A percentile compares a stretch with the other conserved stretches of the same genome.
phyloP scores from a whole-genome alignment of 2,329 filamentous ascomycete species.

The Cladobotryum mycophilum region DNA sequence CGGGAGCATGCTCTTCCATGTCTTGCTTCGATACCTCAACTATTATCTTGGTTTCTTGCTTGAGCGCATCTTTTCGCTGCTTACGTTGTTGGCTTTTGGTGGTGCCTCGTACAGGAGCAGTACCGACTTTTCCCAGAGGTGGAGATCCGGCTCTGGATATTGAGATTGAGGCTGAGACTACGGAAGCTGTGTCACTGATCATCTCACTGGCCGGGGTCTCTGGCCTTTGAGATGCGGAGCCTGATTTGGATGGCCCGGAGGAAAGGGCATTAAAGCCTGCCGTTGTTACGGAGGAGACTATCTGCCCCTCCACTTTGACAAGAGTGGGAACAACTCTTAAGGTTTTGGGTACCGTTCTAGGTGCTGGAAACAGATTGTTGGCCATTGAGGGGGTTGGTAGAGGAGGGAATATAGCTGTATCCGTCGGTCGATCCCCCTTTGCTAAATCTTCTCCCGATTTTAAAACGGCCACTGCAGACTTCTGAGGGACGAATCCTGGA shows the following conservation, averaged over 20 bases:
- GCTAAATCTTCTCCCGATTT: background rate
- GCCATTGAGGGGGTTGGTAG: constrained; percentile 41
- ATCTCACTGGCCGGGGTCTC: constrained; percentile 68
- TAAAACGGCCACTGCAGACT: background rate
- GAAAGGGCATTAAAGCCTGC: constrained; percentile 22
- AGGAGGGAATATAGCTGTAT: constrained; percentile 42
- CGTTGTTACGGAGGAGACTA: background rate
- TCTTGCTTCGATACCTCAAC: constrained; percentile 46
- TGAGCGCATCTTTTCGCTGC: constrained; percentile 61
- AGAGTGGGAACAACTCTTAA: constrained; percentile 55
- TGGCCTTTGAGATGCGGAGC: constrained; percentile 44
- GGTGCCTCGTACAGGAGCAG: constrained; percentile 60
- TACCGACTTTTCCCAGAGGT: constrained; percentile 57
- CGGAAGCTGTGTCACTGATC: constrained; percentile 69
- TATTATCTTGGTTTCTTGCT: constrained; percentile 54
- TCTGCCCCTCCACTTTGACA: constrained; percentile 2
- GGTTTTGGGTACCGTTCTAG: constrained; percentile 54
- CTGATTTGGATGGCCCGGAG: constrained; percentile 23
- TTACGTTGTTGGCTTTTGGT: constrained; percentile 78
- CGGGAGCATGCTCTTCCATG: constrained; percentile 58
- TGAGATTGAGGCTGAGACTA: constrained; percentile 65
- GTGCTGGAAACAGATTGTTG: constrained; percentile 42
- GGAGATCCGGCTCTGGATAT: constrained; percentile 66
- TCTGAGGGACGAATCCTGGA: background rate
- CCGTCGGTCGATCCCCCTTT: constrained; percentile 11